A percentile compares a stretch with the other conserved stretches of the same genome.
Conservation (phyloP, 2,329 filamentous ascomycete genomes). For the Bipolaris gigantea region DNA sequence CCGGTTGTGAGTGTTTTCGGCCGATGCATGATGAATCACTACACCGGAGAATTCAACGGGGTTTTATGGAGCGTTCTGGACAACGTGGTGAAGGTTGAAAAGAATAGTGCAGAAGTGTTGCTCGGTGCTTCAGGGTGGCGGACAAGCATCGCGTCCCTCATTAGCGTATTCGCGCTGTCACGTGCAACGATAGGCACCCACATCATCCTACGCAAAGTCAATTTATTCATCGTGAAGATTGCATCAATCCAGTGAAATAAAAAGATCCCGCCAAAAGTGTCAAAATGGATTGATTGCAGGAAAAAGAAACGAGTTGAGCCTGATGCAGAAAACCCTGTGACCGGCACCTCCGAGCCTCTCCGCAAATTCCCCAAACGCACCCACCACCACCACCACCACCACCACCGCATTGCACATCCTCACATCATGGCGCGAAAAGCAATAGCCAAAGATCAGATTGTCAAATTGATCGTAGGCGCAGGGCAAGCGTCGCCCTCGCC, state of each 20-base stretch:
- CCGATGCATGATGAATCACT: constrained; percentile 37
- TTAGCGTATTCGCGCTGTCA: constrained; percentile 18
- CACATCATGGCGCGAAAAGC: constrained; percentile 43
- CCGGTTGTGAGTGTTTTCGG: constrained; percentile 32
- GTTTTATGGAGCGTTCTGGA: background rate
- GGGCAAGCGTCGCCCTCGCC: constrained; percentile 94
- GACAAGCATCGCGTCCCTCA: constrained; percentile 13
- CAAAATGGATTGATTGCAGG: background rate
- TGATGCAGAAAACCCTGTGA: constrained; percentile 17
- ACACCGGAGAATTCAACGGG: background rate
- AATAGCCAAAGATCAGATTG: constrained; percentile 57
- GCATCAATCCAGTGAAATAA: background rate
- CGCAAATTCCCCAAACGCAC: constrained; percentile 21
- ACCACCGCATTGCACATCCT: constrained; percentile 1
- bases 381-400: background rate
- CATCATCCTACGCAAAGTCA: background rate
- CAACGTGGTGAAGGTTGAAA: background rate
- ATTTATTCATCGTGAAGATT: background rate
- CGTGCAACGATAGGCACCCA: constrained; percentile 8
- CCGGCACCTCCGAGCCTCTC: constrained; percentile 26
- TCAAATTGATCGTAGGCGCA: constrained; percentile 96
- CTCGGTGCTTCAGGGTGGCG: constrained; percentile 3
- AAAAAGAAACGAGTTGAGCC: background rate
- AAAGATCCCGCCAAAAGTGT: background rate
- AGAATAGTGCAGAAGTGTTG: background rate